Conservation (phyloP, 2,329 filamentous ascomycete species). For the Colletotrichum sansevieriae region DNA sequence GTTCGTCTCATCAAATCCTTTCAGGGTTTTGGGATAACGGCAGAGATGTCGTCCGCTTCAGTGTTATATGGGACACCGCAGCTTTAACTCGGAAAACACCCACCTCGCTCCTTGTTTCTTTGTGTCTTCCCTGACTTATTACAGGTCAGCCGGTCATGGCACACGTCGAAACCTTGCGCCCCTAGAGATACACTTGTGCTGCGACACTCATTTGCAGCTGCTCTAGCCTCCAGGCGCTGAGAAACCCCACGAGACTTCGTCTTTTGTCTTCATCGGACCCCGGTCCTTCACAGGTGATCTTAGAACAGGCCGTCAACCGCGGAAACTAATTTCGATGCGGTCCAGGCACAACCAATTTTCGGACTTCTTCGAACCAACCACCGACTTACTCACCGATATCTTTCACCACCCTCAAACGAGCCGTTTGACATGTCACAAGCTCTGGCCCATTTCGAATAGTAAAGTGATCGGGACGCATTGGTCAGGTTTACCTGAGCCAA, state of each 20-base stretch:
- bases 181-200: not conserved
- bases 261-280: too few species aligned
- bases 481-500: too few species aligned
- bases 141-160: not conserved
- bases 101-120: not conserved
- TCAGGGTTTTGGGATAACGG: constrained; percentile 12
- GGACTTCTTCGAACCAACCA: not conserved
- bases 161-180: not conserved
- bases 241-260: too few species aligned
- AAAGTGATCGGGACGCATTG: too few species aligned
- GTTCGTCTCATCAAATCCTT: constrained; percentile 36
- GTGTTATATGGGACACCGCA: constrained; percentile 6
- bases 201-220: not conserved
- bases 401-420: not conserved
- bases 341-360: too few species aligned
- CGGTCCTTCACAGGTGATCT: too few species aligned
- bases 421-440: constrained; percentile 6
- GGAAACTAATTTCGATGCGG: too few species aligned
- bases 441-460: too few species aligned
- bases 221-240: not conserved
- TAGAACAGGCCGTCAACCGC: too few species aligned
- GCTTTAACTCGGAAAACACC: constrained; percentile 1
- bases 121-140: constrained; percentile 5
- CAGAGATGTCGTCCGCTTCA: not conserved
- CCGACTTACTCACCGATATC: not conserved